Percentiles rank a stretch among this genome's conserved stretches.
phyloP scores from a whole-genome alignment of 1,284 basidiomycete genomes.

The Cutaneotrichosporon mucoides region DNA sequence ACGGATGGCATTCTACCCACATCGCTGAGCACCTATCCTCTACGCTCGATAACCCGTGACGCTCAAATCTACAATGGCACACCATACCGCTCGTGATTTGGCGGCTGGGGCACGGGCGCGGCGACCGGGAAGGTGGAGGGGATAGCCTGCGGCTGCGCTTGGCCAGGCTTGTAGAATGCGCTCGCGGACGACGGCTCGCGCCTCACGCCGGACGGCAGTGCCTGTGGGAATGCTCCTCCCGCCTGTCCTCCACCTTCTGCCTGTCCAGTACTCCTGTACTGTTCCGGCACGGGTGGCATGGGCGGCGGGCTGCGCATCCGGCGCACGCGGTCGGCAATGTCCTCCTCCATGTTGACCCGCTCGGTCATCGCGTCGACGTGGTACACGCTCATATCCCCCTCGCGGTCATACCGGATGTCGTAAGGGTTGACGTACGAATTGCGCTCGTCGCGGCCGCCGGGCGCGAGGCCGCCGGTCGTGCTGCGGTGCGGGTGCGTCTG shows the following conservation, averaged over 20 bases:
- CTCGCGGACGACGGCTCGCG: slow-evolving; percentile 10
- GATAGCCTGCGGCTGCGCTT: slow-evolving; percentile 1
- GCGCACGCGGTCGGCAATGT: slow-evolving; percentile 5
- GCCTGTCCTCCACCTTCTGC: background rate
- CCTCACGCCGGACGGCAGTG: slow-evolving; percentile 3
- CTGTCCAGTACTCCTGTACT: background rate
- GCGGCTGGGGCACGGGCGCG: background rate
- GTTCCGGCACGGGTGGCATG: background rate
- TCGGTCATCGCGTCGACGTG: slow-evolving; percentile 20
- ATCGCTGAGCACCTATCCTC: too few relatives aligned
- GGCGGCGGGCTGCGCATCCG: background rate
- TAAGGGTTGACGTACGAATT: slow-evolving; percentile 31
- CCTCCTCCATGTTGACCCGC: slow-evolving; percentile 12
- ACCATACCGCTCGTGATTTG: too few relatives aligned
- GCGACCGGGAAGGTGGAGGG: slow-evolving; percentile 10
- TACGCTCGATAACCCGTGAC: too few relatives aligned
- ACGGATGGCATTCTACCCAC: too few relatives aligned
- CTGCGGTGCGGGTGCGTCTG: background rate
- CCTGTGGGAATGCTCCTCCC: slow-evolving; percentile 6
- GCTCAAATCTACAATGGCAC: too few relatives aligned
- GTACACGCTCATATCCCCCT: slow-evolving; percentile 32
- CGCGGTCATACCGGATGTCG: slow-evolving; percentile 27
- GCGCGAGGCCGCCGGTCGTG: too few relatives aligned
- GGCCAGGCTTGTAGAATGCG: slow-evolving; percentile 3
- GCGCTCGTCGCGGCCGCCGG: background rate